These are phyloP conservation scores for Fusarium torulosum DNA, from an alignment of 2,329 filamentous ascomycete species.

Conservation along the genomic window DNA sequence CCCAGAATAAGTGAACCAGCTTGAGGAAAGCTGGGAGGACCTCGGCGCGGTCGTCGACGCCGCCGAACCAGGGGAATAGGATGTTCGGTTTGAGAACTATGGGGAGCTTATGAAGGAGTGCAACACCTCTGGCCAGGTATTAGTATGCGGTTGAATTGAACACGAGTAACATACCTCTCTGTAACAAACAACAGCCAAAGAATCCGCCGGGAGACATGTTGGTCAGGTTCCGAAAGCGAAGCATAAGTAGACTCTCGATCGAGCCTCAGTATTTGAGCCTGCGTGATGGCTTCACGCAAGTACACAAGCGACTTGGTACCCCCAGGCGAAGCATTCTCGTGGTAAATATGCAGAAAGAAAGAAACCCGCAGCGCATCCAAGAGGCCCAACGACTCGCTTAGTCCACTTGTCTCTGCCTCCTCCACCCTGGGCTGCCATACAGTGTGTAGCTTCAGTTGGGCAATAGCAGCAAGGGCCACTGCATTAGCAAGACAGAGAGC, in stretches of 20 bases:
- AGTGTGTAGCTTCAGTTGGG: conserved; percentile 60
- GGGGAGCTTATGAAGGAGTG: conserved; percentile 63
- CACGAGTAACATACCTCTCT: conserved; percentile 48
- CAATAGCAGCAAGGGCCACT: conserved; percentile 62
- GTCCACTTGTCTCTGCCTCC: conserved; percentile 46
- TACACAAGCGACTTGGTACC: conserved; percentile 62
- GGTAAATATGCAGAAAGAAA: conserved; percentile 65
- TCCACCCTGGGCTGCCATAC: conserved; percentile 46
- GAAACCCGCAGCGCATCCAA: conserved; percentile 60
- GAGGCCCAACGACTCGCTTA: conserved; percentile 49
- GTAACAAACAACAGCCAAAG: conserved; percentile 64
- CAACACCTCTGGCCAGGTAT: conserved; percentile 56
- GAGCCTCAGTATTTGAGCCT: conserved; percentile 63
- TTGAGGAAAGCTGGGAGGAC: conserved; percentile 64
- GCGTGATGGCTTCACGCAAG: conserved; percentile 64
- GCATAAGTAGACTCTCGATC: conserved; percentile 59
- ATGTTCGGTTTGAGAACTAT: conserved; percentile 59
- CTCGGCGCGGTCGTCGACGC: conserved; percentile 56
- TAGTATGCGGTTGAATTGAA: not conserved
- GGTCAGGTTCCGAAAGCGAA: conserved; percentile 53
- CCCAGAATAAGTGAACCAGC: conserved; percentile 62
- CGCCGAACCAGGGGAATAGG: conserved; percentile 52
- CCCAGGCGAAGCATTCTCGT: conserved; percentile 62
- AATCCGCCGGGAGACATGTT: conserved; percentile 60
- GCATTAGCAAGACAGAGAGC: conserved; percentile 59